phyloP scores from a whole-genome alignment of 768 basidiomycete genomes.

The Mycena sanguinolenta region DNA sequence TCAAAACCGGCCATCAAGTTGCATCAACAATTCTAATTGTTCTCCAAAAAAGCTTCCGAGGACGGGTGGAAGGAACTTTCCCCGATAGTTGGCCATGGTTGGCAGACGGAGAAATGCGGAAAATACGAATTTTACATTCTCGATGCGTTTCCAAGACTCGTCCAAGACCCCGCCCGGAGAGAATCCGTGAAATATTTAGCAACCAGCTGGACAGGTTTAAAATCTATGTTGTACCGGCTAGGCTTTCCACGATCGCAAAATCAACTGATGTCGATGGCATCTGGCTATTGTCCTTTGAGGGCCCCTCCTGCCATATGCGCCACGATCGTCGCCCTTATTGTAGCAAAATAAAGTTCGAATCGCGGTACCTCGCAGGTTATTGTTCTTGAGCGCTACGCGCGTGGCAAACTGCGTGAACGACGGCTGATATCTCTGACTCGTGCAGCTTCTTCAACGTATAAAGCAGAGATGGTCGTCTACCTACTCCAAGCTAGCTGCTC shows the following conservation, averaged over 20 bases:
- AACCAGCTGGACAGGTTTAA: background rate
- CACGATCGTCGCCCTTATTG: conserved; percentile 28
- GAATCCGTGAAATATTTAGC: no score
- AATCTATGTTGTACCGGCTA: background rate
- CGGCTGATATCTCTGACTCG: background rate
- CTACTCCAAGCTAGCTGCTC: conserved; percentile 9
- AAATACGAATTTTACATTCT: no score
- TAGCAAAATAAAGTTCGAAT: background rate
- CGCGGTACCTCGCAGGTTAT: conserved; percentile 3
- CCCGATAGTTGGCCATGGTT: background rate
- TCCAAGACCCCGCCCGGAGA: no score
- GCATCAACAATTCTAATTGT: conserved; percentile 21
- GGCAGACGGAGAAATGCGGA: background rate
- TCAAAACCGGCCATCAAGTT: conserved; percentile 1
- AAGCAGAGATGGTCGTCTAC: background rate
- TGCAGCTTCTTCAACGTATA: background rate
- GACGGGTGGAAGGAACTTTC: background rate
- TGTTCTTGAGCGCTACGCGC: conserved; percentile 9
- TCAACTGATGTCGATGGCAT: background rate
- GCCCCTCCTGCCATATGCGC: conserved; percentile 9
- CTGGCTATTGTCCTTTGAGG: conserved; percentile 24
- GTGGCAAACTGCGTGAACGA: background rate
- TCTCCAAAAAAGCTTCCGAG: background rate
- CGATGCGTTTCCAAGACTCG: no score
- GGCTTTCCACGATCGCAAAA: background rate